Conservation (phyloP, 176 grass and related monocot species). For the Juncus effusus region DNA sequence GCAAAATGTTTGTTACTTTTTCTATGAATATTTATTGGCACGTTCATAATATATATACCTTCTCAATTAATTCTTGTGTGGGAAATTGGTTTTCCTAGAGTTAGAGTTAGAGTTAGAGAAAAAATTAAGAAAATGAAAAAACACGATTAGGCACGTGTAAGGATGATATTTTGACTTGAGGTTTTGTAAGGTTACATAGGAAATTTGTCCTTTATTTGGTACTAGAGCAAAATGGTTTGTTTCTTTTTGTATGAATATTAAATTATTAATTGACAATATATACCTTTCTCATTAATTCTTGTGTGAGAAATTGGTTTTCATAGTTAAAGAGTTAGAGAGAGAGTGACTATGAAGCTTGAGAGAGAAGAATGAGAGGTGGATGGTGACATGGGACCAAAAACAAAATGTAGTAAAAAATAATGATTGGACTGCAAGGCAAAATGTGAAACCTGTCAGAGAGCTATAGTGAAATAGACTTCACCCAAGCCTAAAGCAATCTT, state of each 20-base stretch:
- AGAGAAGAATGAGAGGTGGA: slow-evolving; percentile 52
- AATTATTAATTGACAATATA: background rate
- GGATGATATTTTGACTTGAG: background rate
- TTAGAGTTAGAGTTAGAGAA: too few species aligned
- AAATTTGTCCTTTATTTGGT: too few species aligned
- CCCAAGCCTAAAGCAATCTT: slow-evolving; percentile 40
- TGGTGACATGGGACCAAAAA: slow-evolving; percentile 57
- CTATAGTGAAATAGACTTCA: slow-evolving; percentile 60
- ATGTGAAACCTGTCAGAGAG: slow-evolving; percentile 33
- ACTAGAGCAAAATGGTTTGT: background rate
- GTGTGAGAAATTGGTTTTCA: background rate
- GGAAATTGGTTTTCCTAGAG: too few species aligned
- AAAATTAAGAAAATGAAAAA: too few species aligned
- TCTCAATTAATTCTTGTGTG: background rate
- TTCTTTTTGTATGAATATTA: background rate
- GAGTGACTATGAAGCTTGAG: background rate
- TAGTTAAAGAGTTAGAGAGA: background rate
- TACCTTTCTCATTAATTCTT: background rate
- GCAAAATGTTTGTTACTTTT: background rate
- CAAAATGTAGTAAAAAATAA: slow-evolving; percentile 38
- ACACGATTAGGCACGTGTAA: background rate
- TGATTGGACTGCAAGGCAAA: slow-evolving; percentile 42
- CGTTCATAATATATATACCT: slow-evolving; percentile 3
- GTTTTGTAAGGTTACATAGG: background rate
- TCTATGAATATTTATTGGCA: background rate